A percentile compares a stretch with the other conserved stretches of the same genome.
These are phyloP conservation scores for Coelastrella sp. DNA, from an alignment of 139 green algal species.

Conservation along the genomic window DNA sequence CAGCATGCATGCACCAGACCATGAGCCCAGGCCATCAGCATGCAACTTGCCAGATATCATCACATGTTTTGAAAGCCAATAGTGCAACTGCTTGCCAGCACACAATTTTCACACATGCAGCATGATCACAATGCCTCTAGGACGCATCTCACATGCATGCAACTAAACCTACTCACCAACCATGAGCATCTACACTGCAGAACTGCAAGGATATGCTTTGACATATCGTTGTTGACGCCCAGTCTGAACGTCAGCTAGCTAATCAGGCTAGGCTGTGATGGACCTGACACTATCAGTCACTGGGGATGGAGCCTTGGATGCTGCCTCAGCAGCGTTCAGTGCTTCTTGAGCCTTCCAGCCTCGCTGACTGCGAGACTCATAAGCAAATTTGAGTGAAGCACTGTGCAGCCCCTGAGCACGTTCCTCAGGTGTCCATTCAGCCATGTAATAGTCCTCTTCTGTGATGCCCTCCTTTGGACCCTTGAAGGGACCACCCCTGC, in stretches of 20 bases:
- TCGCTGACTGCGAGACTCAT: conserved; percentile 61
- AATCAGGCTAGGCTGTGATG: not conserved
- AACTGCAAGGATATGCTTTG: too few species aligned
- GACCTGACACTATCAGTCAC: conserved; percentile 37
- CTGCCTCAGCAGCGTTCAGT: not conserved
- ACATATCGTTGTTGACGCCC: too few species aligned
- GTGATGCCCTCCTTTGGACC: conserved; percentile 64
- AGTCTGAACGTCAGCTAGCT: not conserved
- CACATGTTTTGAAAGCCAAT: too few species aligned
- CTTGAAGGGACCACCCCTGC: conserved; percentile 83
- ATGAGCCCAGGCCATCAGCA: too few species aligned
- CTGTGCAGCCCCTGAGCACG: conserved; percentile 63
- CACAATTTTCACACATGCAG: too few species aligned
- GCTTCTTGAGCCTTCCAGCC: conserved; percentile 31
- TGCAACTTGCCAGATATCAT: too few species aligned
- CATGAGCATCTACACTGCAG: too few species aligned
- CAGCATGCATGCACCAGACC: too few species aligned
- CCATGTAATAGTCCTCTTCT: conserved; percentile 93
- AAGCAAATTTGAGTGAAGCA: conserved; percentile 70
- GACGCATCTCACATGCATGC: too few species aligned
- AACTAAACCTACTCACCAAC: too few species aligned
- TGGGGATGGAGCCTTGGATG: not conserved
- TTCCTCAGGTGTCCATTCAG: conserved; percentile 69
- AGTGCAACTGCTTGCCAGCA: too few species aligned
- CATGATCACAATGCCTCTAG: too few species aligned